Base-by-base conservation (phyloP, 78 protist genomes). In the Chrysochromulina parva region DNA sequence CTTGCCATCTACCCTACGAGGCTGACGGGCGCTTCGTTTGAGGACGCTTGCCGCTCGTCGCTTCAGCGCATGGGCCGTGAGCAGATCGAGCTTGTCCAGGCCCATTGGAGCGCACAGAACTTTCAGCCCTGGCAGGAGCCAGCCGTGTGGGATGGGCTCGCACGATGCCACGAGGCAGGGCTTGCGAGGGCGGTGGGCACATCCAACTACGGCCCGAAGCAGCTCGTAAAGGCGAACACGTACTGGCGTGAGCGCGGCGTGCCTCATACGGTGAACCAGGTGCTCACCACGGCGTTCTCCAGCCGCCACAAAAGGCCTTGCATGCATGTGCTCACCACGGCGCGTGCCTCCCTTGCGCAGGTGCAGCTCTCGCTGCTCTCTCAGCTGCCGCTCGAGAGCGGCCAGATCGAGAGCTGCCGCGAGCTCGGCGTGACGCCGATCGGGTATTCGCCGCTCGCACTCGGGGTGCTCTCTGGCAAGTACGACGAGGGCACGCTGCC, bases 1-100 rank as follows among this genome's bases (percentile, higher is more conserved):
- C 86, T 80, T 19, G 86, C 86, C 19, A 20, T 80, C 66, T 80
- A 80, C 62, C 86, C 86, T 2, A n/a, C 53, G 86, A 60, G 86
- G 14, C 62, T 50, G 26, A 22, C 50, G 26, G 47, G 86, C 66
- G 52, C 4, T 17, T 52, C 60, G 20, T 80, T 80, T 10, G 62
- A 24, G 65, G 24, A 26, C 26, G 86, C 86, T 10, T 80, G 86
- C 86, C 65, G 86, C 86, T 28, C 86, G 38, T 50, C 58, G 47
- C 86, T 80, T 48, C n/a, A 10, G 14, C 86, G 86, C 22, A 50
- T 80, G 86, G 86, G 86, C 52, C 17, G 9, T 2, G 60, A 5
- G 58, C 59, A 16, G 65, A 53, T 80, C 19, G 86, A 20, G 20
- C 22, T 80, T 7, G 62, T 26, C 26, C 86, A 80, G 86, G 86